Evolutionary conservation across 139 green algal genomes (phyloP).

Genomic region (Chlorella sp.): DNA sequence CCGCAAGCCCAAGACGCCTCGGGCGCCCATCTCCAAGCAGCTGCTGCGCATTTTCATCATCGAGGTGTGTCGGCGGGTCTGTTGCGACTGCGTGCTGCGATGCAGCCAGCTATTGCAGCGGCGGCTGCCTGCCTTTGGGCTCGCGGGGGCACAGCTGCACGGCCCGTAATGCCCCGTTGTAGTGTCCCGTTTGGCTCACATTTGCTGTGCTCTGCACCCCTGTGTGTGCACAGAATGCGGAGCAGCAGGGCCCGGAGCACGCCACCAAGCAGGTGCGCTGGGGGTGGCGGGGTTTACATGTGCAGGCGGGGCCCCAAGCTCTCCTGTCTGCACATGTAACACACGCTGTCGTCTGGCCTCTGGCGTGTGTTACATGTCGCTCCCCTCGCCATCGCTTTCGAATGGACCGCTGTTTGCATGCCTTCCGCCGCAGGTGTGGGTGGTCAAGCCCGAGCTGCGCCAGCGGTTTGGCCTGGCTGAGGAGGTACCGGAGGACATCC

Average conservation of each 20-base stretch:
- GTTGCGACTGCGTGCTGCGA: not conserved
- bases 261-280: conserved; percentile 11
- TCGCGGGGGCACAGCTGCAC: too few relatives aligned
- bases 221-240: conserved; percentile 6
- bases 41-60: conserved; percentile 35
- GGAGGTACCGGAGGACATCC: conserved; percentile 18
- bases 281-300: too few relatives aligned
- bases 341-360: too few relatives aligned
- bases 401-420: too few relatives aligned
- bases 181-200: too few relatives aligned
- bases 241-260: conserved; percentile 10
- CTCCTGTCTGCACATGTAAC: too few relatives aligned
- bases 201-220: not conserved
- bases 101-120: not conserved
- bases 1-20: conserved; percentile 27
- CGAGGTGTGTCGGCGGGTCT: not conserved
- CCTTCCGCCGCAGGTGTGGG: conserved; percentile 23
- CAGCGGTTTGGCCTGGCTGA: conserved; percentile 17
- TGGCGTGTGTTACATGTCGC: too few relatives aligned
- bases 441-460: conserved; percentile 15
- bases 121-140: not conserved
- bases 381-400: too few relatives aligned
- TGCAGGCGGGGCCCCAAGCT: too few relatives aligned
- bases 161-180: too few relatives aligned
- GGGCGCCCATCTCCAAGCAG: conserved; percentile 13